Evolutionary conservation across 2,329 filamentous ascomycete species (phyloP), one percentile per base, ranked within the genome.

Genomic region (Alternaria postmessia): DNA sequence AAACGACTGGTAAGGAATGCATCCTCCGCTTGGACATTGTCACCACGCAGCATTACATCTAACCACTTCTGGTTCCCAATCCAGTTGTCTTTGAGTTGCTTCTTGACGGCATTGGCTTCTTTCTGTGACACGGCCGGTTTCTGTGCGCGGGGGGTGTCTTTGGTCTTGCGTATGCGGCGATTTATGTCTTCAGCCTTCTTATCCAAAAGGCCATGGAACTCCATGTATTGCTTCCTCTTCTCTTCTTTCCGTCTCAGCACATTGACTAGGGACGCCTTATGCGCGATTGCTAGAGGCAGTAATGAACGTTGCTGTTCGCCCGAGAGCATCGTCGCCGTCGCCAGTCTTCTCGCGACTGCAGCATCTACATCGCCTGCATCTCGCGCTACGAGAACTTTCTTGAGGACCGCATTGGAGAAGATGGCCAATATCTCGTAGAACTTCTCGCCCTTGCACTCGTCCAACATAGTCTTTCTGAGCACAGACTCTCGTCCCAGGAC

Each of bases 401-500:
- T 91, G 63, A 98, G 78, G 0, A 97, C 93, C 0, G 88, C 87
- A 14, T 91, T 91, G 1, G 94, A 97, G 71, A 99, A 96, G 0
- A 88, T 84, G 3, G 92, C 88, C 28, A 98, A 84, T 1, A 97
- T 81, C 74, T 99, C 95, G 75, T 94, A 93, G 55, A 98, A 87
- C 64, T 92, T 89, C 55, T 97, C 93, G 6, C 94, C 94, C 67
- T 91, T 94, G 80, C 95, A 99, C 70, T 99, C 94, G 75, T 99
- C 95, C 52, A 99, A 83, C 92, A 97, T 97, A 0, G 93, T 96
- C 81, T 97, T 97, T 52, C 95, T 88, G 32, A 98, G 81, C 1
- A 96, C 86, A 0, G 87, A 86, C 72, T 97, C 93, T 51, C 92
- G 86, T 3, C 93, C 92, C 8, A 98, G 83, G 0, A 90, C 83